phyloP scores from a whole-genome alignment of 2,329 filamentous ascomycete species.

The Fusarium pininemorale region DNA sequence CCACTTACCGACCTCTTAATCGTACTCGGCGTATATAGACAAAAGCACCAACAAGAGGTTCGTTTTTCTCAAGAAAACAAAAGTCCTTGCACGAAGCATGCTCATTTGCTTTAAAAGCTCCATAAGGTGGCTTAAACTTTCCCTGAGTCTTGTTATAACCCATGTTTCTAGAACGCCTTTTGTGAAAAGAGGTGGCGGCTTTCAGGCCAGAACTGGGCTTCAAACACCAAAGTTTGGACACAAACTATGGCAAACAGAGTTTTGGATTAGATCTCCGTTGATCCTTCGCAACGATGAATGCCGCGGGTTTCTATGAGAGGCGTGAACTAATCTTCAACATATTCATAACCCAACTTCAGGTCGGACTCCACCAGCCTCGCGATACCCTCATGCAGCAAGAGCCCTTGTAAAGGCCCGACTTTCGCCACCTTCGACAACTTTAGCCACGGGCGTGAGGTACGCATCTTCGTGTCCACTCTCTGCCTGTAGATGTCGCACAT shows the following conservation, averaged over 20 bases:
- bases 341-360: neutral
- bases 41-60: neutral
- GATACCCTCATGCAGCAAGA: conserved; percentile 44
- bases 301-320: neutral
- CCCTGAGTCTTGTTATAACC: neutral
- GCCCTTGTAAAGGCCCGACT: conserved; percentile 61
- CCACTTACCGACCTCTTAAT: neutral
- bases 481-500: conserved; percentile 55
- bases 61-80: neutral
- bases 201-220: neutral
- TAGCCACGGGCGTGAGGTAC: conserved; percentile 62
- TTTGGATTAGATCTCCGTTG: neutral
- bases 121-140: neutral
- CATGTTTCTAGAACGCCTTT: neutral
- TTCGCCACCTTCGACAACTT: conserved; percentile 66
- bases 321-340: neutral
- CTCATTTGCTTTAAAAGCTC: neutral
- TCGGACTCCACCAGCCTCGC: neutral
- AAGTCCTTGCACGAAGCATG: neutral
- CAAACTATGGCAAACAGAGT: neutral
- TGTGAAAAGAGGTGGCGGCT: neutral
- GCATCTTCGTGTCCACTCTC: conserved; percentile 46
- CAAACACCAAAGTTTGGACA: neutral
- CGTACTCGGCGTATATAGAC: neutral
- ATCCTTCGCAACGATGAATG: neutral